Base-by-base conservation (phyloP, 441 rosid species). In the Rhodomyrtus psidioides region DNA sequence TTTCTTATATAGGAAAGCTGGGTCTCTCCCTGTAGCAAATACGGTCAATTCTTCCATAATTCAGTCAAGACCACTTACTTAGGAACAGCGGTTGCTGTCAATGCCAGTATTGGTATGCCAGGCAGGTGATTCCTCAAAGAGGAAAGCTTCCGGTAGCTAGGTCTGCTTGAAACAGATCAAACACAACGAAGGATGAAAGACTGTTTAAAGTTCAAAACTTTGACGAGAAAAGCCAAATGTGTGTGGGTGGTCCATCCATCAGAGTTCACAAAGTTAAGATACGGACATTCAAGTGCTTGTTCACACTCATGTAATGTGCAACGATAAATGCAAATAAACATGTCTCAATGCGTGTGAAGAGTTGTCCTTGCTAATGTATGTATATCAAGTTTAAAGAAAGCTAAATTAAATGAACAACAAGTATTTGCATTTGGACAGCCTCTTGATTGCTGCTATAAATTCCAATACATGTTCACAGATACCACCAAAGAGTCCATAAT, bases 61-160 rank as follows among this genome's bases (percentile, higher is more conserved):
- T 49, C 21, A 55, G 46, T 75, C 44, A 75, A 55, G 56, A 60
- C 34, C 27, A 91, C 97, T 89, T 84, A 97, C 99, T 94, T 95
- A 23, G 98, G 99, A 92, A 90, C 96, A 89, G 99, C 99, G 84
- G 99, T 96, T 84, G 98, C 99, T 7, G 99, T 96, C 90, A 96
- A 90, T 70, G 99, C 98, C 93, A 97, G 87, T 84, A 96, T 86
- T 81, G 99, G 97, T 85, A 95, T 94, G 90, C 92, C 97, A 55
- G 96, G 93, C 85, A 96, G 88, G 86, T 59, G 91, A 87, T 88
- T 92, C 91, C 99, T 92, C 89, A 96, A 87, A 88, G 95, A 92
- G 84, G 98, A 97, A 88, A 96, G 98, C 89, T 95, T 94, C 86
- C 95, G 93, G 88, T 95, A 97, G 87, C 95, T 92, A 88, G 99